phyloP scores from a whole-genome alignment of 192 early-diverging fungal genomes.

The Podochytrium sp. region DNA sequence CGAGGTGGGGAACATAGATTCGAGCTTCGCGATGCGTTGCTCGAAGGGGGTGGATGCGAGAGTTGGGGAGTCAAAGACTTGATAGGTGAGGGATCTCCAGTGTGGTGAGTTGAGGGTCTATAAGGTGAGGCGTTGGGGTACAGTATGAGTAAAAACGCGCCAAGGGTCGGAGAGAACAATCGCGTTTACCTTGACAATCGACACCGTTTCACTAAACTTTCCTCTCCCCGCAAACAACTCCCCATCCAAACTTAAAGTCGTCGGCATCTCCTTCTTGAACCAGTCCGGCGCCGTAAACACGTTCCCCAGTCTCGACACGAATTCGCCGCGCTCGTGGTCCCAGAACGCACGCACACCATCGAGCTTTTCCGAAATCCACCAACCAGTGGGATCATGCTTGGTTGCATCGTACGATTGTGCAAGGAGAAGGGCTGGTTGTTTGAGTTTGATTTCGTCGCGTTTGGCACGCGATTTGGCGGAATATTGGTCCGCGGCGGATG shows the following conservation, averaged over 20 bases:
- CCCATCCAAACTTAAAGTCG: constrained; percentile 65
- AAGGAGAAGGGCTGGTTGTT: constrained; percentile 30
- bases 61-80: constrained; percentile 70
- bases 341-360: constrained; percentile 73
- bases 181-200: constrained; percentile 55
- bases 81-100: constrained; percentile 59
- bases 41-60: constrained; percentile 53
- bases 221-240: constrained; percentile 74
- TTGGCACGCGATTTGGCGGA: constrained; percentile 31
- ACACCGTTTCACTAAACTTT: constrained; percentile 65
- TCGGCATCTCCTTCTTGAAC: constrained; percentile 53
- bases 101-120: constrained; percentile 38
- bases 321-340: constrained; percentile 48
- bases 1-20: constrained; percentile 37
- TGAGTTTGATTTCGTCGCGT: constrained; percentile 32
- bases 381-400: constrained; percentile 63
- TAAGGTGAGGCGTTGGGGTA: background rate
- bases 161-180: constrained; percentile 31
- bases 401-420: constrained; percentile 31
- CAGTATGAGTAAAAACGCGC: background rate
- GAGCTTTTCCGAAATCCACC: constrained; percentile 75
- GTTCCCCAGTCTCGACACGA: constrained; percentile 65
- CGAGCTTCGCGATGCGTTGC: constrained; percentile 49
- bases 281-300: constrained; percentile 58
- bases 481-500: constrained; percentile 11